phyloP scores from a whole-genome alignment of 106 monocot species.

The Cymbidium sinense region DNA sequence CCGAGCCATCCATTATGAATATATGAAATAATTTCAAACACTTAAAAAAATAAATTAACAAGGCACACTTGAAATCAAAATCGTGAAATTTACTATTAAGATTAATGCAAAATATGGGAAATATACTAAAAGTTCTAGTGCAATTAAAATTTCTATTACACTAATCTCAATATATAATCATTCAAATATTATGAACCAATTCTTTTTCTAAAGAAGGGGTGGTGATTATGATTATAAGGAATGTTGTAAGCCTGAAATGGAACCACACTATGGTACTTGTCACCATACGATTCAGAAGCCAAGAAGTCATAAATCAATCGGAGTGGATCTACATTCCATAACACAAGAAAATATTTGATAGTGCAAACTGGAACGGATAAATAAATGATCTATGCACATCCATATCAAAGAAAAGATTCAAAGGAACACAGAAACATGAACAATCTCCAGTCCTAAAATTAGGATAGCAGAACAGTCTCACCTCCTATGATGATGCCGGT shows the following conservation, averaged over 20 bases:
- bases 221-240: neutral
- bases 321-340: neutral
- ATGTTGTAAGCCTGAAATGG: neutral
- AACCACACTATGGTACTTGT: neutral
- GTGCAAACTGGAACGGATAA: neutral
- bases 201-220: too few relatives aligned
- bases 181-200: too few relatives aligned
- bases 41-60: too few relatives aligned
- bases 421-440: neutral
- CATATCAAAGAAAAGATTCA: neutral
- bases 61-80: too few relatives aligned
- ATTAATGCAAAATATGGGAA: too few relatives aligned
- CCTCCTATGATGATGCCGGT: slow-evolving; percentile 13
- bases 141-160: too few relatives aligned
- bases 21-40: too few relatives aligned
- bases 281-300: neutral
- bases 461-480: neutral
- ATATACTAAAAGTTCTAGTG: too few relatives aligned
- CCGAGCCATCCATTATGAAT: too few relatives aligned
- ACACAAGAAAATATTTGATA: neutral
- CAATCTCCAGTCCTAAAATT: neutral
- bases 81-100: too few relatives aligned
- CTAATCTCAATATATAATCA: too few relatives aligned
- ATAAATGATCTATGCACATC: neutral
- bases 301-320: neutral